phyloP scores from a whole-genome alignment of 2,329 filamentous ascomycete genomes.

The Cadophora sp. region DNA sequence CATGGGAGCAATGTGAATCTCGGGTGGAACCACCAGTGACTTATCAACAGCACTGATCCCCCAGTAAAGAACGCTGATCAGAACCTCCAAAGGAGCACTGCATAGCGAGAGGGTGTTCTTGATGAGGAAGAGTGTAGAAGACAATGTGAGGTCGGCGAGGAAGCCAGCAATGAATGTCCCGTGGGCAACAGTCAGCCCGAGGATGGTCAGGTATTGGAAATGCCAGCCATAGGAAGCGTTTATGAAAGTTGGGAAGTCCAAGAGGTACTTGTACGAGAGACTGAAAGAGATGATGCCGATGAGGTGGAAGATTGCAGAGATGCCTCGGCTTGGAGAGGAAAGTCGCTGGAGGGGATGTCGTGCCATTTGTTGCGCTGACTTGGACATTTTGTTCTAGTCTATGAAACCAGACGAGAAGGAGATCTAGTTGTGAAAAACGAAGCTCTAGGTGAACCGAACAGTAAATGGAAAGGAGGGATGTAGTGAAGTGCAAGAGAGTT shows the following conservation, averaged over 20 bases:
- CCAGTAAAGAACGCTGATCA: slow-evolving; percentile 79
- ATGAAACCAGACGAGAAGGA: not conserved
- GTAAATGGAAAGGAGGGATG: not conserved
- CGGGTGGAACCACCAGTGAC: slow-evolving; percentile 58
- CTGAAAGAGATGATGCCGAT: slow-evolving; percentile 59
- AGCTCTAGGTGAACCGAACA: not conserved
- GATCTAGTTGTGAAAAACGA: not conserved
- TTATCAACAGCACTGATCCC: slow-evolving; percentile 64
- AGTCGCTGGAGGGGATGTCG: slow-evolving; percentile 70
- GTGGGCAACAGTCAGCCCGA: slow-evolving; percentile 68
- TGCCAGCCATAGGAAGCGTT: slow-evolving; percentile 63
- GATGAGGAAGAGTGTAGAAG: slow-evolving; percentile 61
- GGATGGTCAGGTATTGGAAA: slow-evolving; percentile 70
- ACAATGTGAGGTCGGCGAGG: slow-evolving; percentile 68
- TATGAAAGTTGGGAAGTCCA: slow-evolving; percentile 57
- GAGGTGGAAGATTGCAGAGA: slow-evolving; percentile 68
- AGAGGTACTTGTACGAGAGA: slow-evolving; percentile 60
- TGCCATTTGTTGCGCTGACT: slow-evolving; percentile 46
- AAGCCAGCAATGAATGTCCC: slow-evolving; percentile 67
- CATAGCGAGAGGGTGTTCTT: slow-evolving; percentile 74
- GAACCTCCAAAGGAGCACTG: slow-evolving; percentile 71
- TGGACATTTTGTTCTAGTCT: slow-evolving; percentile 25
- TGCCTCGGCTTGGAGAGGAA: slow-evolving; percentile 66
- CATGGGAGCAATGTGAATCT: slow-evolving; percentile 60
- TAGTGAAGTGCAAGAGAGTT: too few relatives aligned